Percentiles rank a stretch among this genome's conserved stretches.
Conservation (phyloP, 257 asterid genomes). For the Catharanthus roseus region DNA sequence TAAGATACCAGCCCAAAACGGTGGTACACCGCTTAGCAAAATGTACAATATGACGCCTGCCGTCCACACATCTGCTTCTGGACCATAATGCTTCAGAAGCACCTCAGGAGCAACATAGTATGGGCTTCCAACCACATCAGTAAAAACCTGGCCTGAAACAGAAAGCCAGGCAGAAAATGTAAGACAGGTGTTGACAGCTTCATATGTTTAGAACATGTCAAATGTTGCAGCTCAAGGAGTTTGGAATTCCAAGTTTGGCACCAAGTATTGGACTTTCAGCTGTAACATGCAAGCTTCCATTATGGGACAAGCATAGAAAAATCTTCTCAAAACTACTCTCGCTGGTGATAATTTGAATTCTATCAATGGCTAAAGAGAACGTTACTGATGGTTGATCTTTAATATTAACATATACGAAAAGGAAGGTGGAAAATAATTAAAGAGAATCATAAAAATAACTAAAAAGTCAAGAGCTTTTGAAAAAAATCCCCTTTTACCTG, state of each 20-base stretch:
- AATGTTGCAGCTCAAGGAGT: background rate
- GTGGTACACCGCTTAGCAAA: slow-evolving; percentile 89
- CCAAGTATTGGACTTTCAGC: background rate
- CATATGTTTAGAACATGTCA: background rate
- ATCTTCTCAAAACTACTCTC: background rate
- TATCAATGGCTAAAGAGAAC: background rate
- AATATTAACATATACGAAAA: background rate
- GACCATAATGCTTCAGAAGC: slow-evolving; percentile 83
- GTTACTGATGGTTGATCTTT: background rate
- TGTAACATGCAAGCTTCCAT: background rate
- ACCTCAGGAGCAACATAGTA: slow-evolving; percentile 97
- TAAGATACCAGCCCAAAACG: slow-evolving; percentile 90
- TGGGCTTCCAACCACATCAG: slow-evolving; percentile 96
- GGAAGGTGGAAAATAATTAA: background rate
- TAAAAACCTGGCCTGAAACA: slow-evolving; percentile 73
- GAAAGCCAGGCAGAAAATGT: slow-evolving; percentile 8
- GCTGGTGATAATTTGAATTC: background rate
- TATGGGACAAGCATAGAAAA: background rate
- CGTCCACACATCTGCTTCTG: slow-evolving; percentile 95
- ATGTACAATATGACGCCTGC: slow-evolving; percentile 90
- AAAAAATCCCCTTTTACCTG: slow-evolving; percentile 39
- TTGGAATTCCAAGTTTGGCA: background rate
- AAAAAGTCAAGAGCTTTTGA: background rate
- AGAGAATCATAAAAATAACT: background rate
- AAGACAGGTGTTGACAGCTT: slow-evolving; percentile 9